Percentiles rank a stretch among this genome's conserved stretches.
Conservation (phyloP, 2,329 filamentous ascomycete species). For the Grosmannia huntii region DNA sequence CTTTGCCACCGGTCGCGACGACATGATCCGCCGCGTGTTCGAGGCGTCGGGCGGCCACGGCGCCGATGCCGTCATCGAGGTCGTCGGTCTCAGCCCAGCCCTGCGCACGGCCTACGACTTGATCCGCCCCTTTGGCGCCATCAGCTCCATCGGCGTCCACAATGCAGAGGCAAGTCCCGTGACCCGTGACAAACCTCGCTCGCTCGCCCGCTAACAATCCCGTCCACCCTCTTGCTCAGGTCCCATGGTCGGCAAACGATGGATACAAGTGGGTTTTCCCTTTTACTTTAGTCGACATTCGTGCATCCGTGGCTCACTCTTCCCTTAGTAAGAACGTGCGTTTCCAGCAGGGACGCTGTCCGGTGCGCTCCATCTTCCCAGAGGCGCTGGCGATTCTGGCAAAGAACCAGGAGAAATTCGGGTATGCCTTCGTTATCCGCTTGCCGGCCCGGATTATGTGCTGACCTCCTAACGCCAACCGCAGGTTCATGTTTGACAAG, state of each 20-base stretch:
- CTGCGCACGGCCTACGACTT: slow-evolving; percentile 59
- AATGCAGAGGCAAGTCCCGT: slow-evolving; percentile 49
- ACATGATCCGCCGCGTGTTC: slow-evolving; percentile 54
- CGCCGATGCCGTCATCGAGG: slow-evolving; percentile 74
- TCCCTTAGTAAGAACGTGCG: slow-evolving; percentile 53
- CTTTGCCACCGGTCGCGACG: slow-evolving; percentile 53
- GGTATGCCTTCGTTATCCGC: slow-evolving; percentile 33
- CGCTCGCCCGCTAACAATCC: no score
- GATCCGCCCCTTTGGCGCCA: slow-evolving; percentile 57
- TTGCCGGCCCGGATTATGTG: neutral
- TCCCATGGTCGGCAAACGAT: slow-evolving; percentile 53
- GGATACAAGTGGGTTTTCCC: slow-evolving; percentile 36
- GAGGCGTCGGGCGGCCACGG: slow-evolving; percentile 68
- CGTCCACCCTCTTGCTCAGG: slow-evolving; percentile 24
- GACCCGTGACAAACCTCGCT: no score
- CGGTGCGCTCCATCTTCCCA: slow-evolving; percentile 57
- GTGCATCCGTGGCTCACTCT: neutral
- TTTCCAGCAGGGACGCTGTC: slow-evolving; percentile 65
- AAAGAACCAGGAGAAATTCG: slow-evolving; percentile 52
- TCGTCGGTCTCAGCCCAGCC: slow-evolving; percentile 58
- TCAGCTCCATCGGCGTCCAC: slow-evolving; percentile 66
- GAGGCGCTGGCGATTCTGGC: slow-evolving; percentile 52
- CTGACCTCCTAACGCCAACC: neutral
- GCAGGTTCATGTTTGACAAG: slow-evolving; percentile 64
- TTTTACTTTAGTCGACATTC: neutral